These are phyloP conservation scores for Scenedesmus sp. DNA, from an alignment of 163 green algal genomes.

Conservation along the genomic window DNA sequence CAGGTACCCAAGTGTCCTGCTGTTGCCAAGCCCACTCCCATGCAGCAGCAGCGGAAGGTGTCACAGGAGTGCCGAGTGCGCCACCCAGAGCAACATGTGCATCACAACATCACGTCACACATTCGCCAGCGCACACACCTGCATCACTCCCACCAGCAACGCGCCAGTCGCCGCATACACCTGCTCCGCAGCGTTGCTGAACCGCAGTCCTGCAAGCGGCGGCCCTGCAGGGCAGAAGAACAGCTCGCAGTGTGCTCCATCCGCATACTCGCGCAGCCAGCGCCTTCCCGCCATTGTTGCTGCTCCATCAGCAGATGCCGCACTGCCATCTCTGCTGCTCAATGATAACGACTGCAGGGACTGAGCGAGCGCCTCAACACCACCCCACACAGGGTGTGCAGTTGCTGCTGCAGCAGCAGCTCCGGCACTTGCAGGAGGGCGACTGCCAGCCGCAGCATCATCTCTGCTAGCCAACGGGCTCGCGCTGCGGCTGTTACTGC, in stretches of 20 bases:
- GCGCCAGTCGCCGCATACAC: slow-evolving; percentile 66
- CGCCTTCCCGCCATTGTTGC: slow-evolving; percentile 56
- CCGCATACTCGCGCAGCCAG: slow-evolving; percentile 82
- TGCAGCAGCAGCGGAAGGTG: no score
- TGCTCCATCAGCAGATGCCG: background rate
- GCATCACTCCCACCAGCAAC: slow-evolving; percentile 68
- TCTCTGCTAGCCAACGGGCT: slow-evolving; percentile 34
- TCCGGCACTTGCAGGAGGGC: background rate
- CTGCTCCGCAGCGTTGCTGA: slow-evolving; percentile 66
- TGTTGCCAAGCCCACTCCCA: no score
- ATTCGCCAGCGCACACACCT: slow-evolving; percentile 29
- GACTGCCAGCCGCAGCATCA: background rate
- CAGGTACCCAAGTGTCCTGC: no score
- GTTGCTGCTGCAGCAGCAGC: background rate
- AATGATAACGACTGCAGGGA: background rate
- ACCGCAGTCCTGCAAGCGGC: slow-evolving; percentile 62
- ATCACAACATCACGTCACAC: background rate
- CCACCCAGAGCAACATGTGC: no score
- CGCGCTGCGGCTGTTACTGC: background rate
- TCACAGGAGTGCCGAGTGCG: no score
- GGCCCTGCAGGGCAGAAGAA: slow-evolving; percentile 43
- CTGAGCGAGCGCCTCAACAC: background rate
- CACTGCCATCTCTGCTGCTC: background rate
- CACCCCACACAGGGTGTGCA: background rate
- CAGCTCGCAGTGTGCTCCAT: slow-evolving; percentile 74